A percentile compares a stretch with the other conserved stretches of the same genome.
Conservation (phyloP, 73 alveolate species). For the Breviolum minutum region DNA sequence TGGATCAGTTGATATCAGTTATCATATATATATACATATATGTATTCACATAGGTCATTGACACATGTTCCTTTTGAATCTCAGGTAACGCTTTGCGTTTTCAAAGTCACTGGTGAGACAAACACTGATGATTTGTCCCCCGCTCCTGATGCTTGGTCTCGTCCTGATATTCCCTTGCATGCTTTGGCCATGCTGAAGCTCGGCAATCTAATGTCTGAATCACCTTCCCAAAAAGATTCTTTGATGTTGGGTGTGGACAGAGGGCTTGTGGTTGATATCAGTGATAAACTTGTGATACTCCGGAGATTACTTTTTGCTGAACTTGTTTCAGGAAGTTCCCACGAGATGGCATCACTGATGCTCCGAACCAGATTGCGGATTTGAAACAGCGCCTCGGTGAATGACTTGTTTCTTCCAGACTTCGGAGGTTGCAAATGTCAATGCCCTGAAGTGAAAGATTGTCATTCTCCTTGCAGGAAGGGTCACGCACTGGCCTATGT, state of each 20-base stretch:
- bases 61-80: too few species aligned
- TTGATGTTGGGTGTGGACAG: background rate
- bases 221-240: background rate
- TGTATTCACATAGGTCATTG: background rate
- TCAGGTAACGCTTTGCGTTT: constrained; percentile 84
- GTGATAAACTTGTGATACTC: background rate
- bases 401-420: background rate
- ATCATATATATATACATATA: background rate
- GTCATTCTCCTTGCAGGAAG: background rate
- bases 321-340: constrained; percentile 77
- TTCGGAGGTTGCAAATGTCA: background rate
- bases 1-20: background rate
- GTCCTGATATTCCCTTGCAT: constrained; percentile 94
- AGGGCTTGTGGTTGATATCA: background rate
- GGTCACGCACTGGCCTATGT: constrained; percentile 86
- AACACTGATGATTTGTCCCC: constrained; percentile 93
- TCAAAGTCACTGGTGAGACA: constrained; percentile 95
- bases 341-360: constrained; percentile 92
- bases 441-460: too few species aligned
- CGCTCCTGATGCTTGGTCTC: constrained; percentile 95
- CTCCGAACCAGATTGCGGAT: constrained; percentile 80
- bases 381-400: constrained; percentile 32
- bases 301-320: background rate
- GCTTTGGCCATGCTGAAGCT: constrained; percentile 93
- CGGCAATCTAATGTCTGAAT: background rate